These are phyloP conservation scores for Trichoderma guizhouense DNA, from an alignment of 2,329 filamentous ascomycete species.

Conservation along the genomic window DNA sequence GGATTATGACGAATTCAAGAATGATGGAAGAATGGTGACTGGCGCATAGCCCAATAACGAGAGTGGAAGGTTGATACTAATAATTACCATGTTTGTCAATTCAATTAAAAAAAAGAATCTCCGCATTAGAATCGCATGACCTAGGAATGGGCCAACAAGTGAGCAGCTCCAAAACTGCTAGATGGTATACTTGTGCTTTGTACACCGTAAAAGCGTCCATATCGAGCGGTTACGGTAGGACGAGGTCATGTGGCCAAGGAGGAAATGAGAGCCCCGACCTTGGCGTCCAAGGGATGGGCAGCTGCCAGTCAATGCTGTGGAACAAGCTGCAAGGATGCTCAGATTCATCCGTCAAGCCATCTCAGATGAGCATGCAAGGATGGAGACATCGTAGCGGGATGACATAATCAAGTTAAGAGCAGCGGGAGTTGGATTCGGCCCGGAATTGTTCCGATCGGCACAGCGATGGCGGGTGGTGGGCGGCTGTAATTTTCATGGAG, in stretches of 20 bases:
- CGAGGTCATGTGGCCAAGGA: conserved; percentile 11
- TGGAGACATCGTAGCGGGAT: not conserved
- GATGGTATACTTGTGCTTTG: not conserved
- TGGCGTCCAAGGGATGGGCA: not conserved
- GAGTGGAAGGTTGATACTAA: conserved; percentile 12
- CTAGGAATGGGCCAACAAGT: not conserved
- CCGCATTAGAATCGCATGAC: not conserved
- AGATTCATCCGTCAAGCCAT: conserved; percentile 7
- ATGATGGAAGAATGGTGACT: conserved; percentile 12
- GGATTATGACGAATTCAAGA: conserved; percentile 8
- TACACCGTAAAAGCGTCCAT: not conserved
- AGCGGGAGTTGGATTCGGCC: conserved; percentile 5
- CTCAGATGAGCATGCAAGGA: conserved; percentile 11
- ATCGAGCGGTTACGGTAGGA: not conserved
- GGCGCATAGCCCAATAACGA: conserved; percentile 5
- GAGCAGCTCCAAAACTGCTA: not conserved
- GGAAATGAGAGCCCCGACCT: conserved; percentile 8
- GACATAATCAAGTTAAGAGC: not conserved
- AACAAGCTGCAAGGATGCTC: not conserved
- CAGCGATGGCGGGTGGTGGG: not conserved
- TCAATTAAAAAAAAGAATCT: not conserved
- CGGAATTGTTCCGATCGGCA: conserved; percentile 22
- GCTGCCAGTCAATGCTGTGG: conserved; percentile 10
- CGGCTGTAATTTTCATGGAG: conserved; percentile 20
- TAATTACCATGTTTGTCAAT: not conserved